phyloP scores from a whole-genome alignment of 805 yeast genomes.

The Ogataea paraovalis region DNA sequence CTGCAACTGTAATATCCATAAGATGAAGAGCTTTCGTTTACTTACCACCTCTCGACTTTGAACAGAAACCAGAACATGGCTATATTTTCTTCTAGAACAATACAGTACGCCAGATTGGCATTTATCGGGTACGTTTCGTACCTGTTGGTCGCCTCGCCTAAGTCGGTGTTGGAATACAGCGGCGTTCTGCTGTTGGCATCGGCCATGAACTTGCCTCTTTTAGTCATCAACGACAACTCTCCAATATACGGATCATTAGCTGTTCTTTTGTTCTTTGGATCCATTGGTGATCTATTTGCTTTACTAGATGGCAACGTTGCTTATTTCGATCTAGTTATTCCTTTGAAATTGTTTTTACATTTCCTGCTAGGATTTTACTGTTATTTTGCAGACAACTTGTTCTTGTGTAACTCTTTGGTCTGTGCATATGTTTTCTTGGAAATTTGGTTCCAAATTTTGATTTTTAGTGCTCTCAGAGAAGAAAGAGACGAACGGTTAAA shows the following conservation, averaged over 20 bases:
- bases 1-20: too few species aligned
- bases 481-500: slow-evolving; percentile 48
- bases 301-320: slow-evolving; percentile 38
- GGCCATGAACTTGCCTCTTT: slow-evolving; percentile 32
- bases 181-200: slow-evolving; percentile 27
- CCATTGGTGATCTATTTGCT: slow-evolving; percentile 57
- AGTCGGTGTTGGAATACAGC: slow-evolving; percentile 25
- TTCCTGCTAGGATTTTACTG: slow-evolving; percentile 49
- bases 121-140: slow-evolving; percentile 22
- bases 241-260: slow-evolving; percentile 45
- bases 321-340: slow-evolving; percentile 60
- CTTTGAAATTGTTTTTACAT: slow-evolving; percentile 47
- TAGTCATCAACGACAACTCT: slow-evolving; percentile 29
- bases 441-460: slow-evolving; percentile 64
- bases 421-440: slow-evolving; percentile 60
- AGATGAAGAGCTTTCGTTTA: too few species aligned
- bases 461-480: slow-evolving; percentile 59
- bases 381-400: slow-evolving; percentile 41
- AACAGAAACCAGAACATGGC: slow-evolving; percentile 22
- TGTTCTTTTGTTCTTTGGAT: slow-evolving; percentile 40
- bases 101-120: slow-evolving; percentile 19
- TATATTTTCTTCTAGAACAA: slow-evolving; percentile 22
- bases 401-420: slow-evolving; percentile 58
- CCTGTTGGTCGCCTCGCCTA: slow-evolving; percentile 22
- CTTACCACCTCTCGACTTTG: too few species aligned